These are phyloP conservation scores for Exophiala alcalophila DNA, from an alignment of 2,329 filamentous ascomycete species.

Conservation along the genomic window DNA sequence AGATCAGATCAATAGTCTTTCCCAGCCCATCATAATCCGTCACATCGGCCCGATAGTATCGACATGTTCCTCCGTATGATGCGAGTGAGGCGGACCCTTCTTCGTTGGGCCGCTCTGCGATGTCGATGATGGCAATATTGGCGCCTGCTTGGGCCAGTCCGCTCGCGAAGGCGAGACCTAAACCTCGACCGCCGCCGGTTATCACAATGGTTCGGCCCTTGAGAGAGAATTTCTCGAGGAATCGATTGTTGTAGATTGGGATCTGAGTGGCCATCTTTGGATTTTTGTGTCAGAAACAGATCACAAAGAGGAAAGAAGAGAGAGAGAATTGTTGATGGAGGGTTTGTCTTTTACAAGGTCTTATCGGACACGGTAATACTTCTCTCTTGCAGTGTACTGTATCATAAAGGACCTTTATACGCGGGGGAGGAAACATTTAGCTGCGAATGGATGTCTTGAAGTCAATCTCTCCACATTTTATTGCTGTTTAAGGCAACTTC, in stretches of 20 bases:
- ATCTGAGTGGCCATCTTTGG: no score
- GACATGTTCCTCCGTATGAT: background rate
- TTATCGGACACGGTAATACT: no score
- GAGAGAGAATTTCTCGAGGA: constrained; percentile 12
- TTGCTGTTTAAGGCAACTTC: no score
- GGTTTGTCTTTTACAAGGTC: no score
- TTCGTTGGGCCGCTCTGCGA: background rate
- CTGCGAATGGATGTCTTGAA: no score
- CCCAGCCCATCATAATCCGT: constrained; percentile 6
- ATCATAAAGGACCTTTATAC: no score
- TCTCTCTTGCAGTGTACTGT: no score
- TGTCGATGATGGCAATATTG: constrained; percentile 15
- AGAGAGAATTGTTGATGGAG: no score
- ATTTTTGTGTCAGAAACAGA: no score
- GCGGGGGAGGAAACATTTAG: no score
- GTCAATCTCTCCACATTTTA: no score
- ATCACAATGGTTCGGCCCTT: constrained; percentile 27
- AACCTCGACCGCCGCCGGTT: constrained; percentile 28
- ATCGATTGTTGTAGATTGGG: background rate
- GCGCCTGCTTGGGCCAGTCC: constrained; percentile 22
- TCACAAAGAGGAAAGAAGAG: no score
- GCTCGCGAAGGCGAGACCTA: constrained; percentile 25
- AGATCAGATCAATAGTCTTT: constrained; percentile 7
- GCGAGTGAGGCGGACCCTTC: background rate
- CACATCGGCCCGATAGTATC: constrained; percentile 14